Evolutionary conservation across 352 stramenopile genomes (phyloP).

Genomic region (Globisporangium uncinulatum): DNA sequence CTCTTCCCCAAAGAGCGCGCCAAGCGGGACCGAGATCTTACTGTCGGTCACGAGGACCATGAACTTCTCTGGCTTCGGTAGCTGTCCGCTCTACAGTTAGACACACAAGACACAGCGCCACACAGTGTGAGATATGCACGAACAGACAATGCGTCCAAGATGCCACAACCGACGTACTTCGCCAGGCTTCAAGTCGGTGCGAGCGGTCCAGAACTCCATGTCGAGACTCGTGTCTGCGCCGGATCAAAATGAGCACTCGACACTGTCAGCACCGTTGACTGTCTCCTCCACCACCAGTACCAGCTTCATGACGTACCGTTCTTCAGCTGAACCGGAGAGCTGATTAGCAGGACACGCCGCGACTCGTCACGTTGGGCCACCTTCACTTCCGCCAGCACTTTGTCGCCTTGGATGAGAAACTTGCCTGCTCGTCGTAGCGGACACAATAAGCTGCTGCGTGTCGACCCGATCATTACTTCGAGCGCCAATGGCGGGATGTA

Average conservation of each 20-base stretch:
- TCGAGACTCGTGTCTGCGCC: constrained; percentile 62
- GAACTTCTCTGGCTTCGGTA: constrained; percentile 34
- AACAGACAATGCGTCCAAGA: background rate
- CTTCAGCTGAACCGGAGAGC: constrained; percentile 85
- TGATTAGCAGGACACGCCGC: constrained; percentile 74
- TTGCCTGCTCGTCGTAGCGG: constrained; percentile 79
- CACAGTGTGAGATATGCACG: background rate
- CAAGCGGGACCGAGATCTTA: constrained; percentile 83
- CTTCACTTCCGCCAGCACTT: constrained; percentile 83
- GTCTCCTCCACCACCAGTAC: background rate
- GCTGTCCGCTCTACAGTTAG: constrained; percentile 23
- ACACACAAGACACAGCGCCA: background rate
- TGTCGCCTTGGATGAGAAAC: constrained; percentile 85
- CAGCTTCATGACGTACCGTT: constrained; percentile 48
- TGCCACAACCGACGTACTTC: constrained; percentile 24
- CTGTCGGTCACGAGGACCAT: constrained; percentile 53
- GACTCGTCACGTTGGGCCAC: constrained; percentile 84
- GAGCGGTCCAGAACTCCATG: constrained; percentile 78
- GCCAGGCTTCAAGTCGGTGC: constrained; percentile 37
- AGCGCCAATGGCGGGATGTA: constrained; percentile 83
- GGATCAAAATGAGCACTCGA: constrained; percentile 4
- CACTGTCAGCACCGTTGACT: background rate
- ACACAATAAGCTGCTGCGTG: constrained; percentile 70
- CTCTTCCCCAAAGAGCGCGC: constrained; percentile 69
- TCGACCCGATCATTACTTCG: constrained; percentile 74